Percentiles rank a stretch among this genome's conserved stretches.
These are phyloP conservation scores for Lathyrus sativus DNA, from an alignment of 306 rosid species.

Conservation along the genomic window DNA sequence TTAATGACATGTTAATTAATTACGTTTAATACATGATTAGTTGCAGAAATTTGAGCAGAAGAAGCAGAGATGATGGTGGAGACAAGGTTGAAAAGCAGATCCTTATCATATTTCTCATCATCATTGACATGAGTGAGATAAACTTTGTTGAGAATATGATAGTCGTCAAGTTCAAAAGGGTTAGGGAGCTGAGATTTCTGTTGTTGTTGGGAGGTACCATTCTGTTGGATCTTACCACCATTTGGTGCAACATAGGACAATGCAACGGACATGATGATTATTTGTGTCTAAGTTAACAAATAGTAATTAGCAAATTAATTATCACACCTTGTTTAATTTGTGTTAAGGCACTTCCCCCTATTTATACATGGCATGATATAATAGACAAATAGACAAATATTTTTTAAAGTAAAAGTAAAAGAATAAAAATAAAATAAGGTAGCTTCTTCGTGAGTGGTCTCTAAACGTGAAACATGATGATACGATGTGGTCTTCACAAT, in stretches of 20 bases:
- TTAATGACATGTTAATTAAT: not conserved
- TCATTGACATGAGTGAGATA: conserved; percentile 37
- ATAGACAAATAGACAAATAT: not conserved
- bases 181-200: conserved; percentile 36
- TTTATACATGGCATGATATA: not conserved
- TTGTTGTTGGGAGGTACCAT: not conserved
- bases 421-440: not conserved
- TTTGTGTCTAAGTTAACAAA: not conserved
- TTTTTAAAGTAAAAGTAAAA: not conserved
- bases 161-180: conserved; percentile 14
- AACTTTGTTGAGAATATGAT: conserved; percentile 27
- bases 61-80: conserved; percentile 2
- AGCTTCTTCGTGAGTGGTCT: conserved; percentile 17
- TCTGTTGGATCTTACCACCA: not conserved
- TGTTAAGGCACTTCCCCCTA: not conserved
- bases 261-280: conserved; percentile 10
- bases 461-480: conserved; percentile 27
- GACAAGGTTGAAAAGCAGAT: conserved; percentile 20
- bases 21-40: not conserved
- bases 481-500: not conserved
- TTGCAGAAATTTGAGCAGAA: conserved; percentile 30
- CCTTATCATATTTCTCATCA: not conserved
- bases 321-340: not conserved
- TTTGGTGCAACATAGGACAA: not conserved
- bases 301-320: not conserved